phyloP scores from a whole-genome alignment of 1,284 basidiomycete genomes.

The Spongiforma sp. region DNA sequence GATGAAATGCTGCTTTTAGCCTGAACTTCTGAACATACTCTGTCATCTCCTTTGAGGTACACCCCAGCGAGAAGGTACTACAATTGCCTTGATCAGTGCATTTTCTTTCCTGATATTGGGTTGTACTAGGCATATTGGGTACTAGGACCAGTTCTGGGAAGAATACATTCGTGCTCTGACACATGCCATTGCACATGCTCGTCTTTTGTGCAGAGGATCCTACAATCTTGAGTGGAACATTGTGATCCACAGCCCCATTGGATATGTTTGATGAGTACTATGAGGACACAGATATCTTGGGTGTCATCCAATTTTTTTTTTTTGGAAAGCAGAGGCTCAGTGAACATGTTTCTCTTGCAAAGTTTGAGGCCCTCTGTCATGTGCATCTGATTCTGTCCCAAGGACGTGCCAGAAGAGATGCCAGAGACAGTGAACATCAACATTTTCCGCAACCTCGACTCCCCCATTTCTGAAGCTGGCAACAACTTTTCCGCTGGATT shows the following conservation, averaged over 20 bases:
- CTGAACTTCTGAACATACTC: slow-evolving; percentile 85
- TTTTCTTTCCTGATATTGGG: slow-evolving; percentile 6
- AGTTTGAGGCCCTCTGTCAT: slow-evolving; percentile 88
- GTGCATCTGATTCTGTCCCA: slow-evolving; percentile 84
- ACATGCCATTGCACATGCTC: background rate
- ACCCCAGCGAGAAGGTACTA: slow-evolving; percentile 74
- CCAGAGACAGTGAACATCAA: slow-evolving; percentile 71
- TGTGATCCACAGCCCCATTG: slow-evolving; percentile 89
- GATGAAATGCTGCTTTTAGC: slow-evolving; percentile 45
- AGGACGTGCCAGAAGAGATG: slow-evolving; percentile 49
- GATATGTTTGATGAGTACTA: slow-evolving; percentile 93
- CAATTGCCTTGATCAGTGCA: background rate
- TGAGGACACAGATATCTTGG: slow-evolving; percentile 84
- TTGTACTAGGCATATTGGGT: slow-evolving; percentile 79
- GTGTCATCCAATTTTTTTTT: slow-evolving; percentile 24
- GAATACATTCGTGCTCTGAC: slow-evolving; percentile 85
- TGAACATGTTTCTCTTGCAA: slow-evolving; percentile 3
- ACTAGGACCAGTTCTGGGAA: slow-evolving; percentile 92
- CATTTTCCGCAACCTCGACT: slow-evolving; percentile 87
- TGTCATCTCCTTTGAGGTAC: slow-evolving; percentile 81
- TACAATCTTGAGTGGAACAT: slow-evolving; percentile 84
- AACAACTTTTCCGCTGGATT: slow-evolving; percentile 93
- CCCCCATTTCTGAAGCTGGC: slow-evolving; percentile 86
- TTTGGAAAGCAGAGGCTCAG: slow-evolving; percentile 6
- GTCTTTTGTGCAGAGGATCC: slow-evolving; percentile 71